Evolutionary conservation across 2,329 filamentous ascomycete species (phyloP), one percentile per base, ranked within the genome.

Genomic region (Monilinia laxa): DNA sequence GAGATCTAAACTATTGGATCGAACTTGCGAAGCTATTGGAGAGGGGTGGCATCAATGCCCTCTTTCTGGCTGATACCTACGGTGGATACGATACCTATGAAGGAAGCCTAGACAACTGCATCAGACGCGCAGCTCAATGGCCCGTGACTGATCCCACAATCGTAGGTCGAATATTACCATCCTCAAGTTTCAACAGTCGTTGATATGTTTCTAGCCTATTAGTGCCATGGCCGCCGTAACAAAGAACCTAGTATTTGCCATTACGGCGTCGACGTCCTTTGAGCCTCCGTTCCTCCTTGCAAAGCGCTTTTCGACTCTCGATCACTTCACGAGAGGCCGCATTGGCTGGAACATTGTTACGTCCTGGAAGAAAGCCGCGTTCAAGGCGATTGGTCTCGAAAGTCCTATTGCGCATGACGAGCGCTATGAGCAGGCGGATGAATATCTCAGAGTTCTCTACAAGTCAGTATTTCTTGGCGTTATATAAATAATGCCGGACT

Each of bases 151-250:
- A 90, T 73, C 87, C 88, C 0, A 88, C 85, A 0, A 0, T 75
- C 89, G 16, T 82, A 82, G 6, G 81, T 87, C 20, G 28, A 54
- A 23, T n/a, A 0, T 14, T 56, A 35, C 20, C 45, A n/a, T n/a
- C 45, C 45, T 7, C 10, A 20, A 49, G 45, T n/a, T n/a, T n/a
- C 67, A 62, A 62, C 25, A 28, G 25, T 35, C 16, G 3, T 23
- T 28, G 25, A 47, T 25, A 23, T 53, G 35, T 40, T 38, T 55
- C 56, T 64, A 86, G 83, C 84, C 85, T 1, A 81, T 90, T 0
- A 82, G 86, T 11, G 86, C 87, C 5, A 90, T 90, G 87, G 87
- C 87, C 1, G 87, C 87, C 2, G 87, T 81, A 0, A 90, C 88
- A 0, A 83, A 84, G 70, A 88, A 81, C 68, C 81, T 91, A 14